Percentiles rank a stretch among this genome's conserved stretches.
Evolutionary conservation across 345 rosid species (phyloP).

Genomic region (Rhodamnia rubescens): DNA sequence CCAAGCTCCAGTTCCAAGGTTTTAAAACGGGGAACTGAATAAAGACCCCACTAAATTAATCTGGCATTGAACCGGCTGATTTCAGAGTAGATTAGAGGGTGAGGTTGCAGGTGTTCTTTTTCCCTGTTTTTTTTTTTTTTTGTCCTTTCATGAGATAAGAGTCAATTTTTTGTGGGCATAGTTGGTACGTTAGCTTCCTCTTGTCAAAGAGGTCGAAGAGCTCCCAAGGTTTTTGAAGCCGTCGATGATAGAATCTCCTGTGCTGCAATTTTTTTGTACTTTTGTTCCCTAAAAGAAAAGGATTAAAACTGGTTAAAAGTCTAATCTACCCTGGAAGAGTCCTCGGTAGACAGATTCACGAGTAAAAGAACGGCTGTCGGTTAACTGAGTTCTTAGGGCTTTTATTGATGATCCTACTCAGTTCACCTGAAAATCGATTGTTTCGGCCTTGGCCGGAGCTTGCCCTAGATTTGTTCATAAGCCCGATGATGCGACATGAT

Average conservation of each 20-base stretch:
- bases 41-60: not conserved
- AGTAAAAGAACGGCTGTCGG: not conserved
- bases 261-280: not conserved
- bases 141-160: not conserved
- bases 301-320: not conserved
- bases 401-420: not conserved
- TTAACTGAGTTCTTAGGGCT: not conserved
- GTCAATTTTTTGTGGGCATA: not conserved
- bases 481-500: not conserved
- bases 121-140: not conserved
- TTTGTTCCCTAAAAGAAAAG: not conserved
- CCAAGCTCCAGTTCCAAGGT: not conserved
- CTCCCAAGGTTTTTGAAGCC: not conserved
- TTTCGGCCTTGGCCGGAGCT: not conserved
- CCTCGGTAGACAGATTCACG: not conserved
- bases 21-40: not conserved
- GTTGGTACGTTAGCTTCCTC: not conserved
- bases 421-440: not conserved
- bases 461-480: not conserved
- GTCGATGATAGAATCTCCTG: not conserved
- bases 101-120: not conserved
- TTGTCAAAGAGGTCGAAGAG: not conserved
- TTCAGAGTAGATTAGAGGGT: not conserved
- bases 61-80: not conserved
- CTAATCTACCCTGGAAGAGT: not conserved